These are phyloP conservation scores for Alliaria petiolata DNA, from an alignment of 345 rosid species.

Conservation along the genomic window DNA sequence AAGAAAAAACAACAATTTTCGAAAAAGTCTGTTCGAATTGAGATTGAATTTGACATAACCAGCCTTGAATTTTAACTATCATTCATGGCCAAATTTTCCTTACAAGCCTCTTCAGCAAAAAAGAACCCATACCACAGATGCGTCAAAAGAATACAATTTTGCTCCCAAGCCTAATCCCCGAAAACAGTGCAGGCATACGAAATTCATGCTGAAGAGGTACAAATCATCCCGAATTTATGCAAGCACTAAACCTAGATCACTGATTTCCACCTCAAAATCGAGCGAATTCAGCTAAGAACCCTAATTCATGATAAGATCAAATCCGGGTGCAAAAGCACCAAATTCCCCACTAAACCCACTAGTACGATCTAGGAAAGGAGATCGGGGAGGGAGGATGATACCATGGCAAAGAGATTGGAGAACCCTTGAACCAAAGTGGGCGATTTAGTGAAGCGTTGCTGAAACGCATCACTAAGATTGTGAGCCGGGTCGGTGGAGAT, in stretches of 20 bases:
- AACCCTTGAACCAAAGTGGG: conserved; percentile 93
- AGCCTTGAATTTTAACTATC: no score
- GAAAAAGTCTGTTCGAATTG: no score
- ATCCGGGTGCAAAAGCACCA: neutral
- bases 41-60: no score
- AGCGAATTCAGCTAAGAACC: neutral
- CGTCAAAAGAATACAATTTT: no score
- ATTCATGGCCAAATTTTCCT: no score
- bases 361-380: conserved; percentile 7
- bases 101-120: no score
- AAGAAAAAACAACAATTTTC: no score
- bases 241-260: neutral
- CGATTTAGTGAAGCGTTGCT: conserved; percentile 84
- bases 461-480: conserved; percentile 99
- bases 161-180: no score
- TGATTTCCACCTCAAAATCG: neutral
- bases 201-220: no score
- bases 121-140: no score
- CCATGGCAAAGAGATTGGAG: conserved; percentile 95
- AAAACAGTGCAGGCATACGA: no score
- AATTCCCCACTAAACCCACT: neutral
- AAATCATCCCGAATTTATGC: neutral
- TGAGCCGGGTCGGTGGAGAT: conserved; percentile 99
- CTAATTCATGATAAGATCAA: neutral
- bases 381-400: conserved; percentile 26